A percentile compares a stretch with the other conserved stretches of the same genome.
Conservation (phyloP, 1,284 basidiomycete species). For the Puccinia sorghi region DNA sequence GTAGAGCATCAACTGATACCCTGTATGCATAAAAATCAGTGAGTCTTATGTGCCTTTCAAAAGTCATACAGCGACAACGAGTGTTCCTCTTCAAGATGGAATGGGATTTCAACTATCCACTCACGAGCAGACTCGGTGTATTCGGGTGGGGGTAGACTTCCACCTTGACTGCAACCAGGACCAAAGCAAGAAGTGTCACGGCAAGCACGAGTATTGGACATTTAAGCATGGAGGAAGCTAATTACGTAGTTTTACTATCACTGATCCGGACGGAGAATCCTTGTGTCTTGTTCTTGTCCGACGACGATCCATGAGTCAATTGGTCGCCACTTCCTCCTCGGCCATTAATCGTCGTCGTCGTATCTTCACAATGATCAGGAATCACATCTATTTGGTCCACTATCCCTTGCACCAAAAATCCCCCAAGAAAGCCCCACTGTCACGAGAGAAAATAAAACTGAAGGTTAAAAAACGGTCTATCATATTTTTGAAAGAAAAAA, state of each 20-base stretch:
- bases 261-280: slow-evolving; percentile 20
- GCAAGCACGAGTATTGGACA: no score
- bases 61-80: neutral
- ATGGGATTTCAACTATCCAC: neutral
- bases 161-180: slow-evolving; percentile 14
- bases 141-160: slow-evolving; percentile 11
- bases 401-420: slow-evolving; percentile 40
- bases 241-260: slow-evolving; percentile 46
- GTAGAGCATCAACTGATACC: slow-evolving; percentile 49
- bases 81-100: neutral
- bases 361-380: neutral
- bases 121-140: slow-evolving; percentile 40
- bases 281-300: neutral
- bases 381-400: slow-evolving; percentile 48
- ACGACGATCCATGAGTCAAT: neutral
- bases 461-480: neutral
- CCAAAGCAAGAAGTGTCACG: neutral
- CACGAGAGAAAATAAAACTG: neutral
- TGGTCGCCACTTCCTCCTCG: neutral
- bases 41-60: neutral
- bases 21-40: neutral
- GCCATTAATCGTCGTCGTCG: neutral
- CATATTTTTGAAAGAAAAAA: neutral
- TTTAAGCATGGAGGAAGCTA: no score
- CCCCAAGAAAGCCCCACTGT: slow-evolving; percentile 46